Base-by-base conservation (phyloP, 495 filamentous ascomycete genomes). In the Penicillium steckii region DNA sequence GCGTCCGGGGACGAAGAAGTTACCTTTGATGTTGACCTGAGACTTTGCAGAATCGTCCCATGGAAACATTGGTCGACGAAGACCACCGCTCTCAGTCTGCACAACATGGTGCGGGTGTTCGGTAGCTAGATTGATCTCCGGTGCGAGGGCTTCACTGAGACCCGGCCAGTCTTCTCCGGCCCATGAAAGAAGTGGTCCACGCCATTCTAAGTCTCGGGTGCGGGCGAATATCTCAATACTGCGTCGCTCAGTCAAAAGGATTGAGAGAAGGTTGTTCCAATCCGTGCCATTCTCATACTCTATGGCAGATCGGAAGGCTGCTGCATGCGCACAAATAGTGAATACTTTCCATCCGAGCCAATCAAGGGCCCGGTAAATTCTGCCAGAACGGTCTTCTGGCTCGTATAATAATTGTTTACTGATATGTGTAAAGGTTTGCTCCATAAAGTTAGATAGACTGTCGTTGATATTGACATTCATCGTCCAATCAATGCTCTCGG, bases 141-240 rank as follows among this genome's bases (percentile, higher is more conserved):
- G 42, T 0, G n/a, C 4, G 4, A 66, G 32, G 6, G 30, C 44
- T 2, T 38, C 10, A 0, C 30, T 10, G 3, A 68, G 44, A 8
- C 35, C 24, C 0, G 38, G 51, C 10, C 64, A 32, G 10, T 23
- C 13, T 7, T 48, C 19, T 2, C 55, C 19, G 2, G 46, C 15
- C 43, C 67, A 45, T 12, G 41, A 22, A 10, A 59, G 19, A 12
- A 68, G 52, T 8, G 44, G 53, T 4, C 59, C 59, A 15, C 52
- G 53, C 69, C 70, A 75, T 21, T 68, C 65, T 1, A 75, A 45
- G 0, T 50, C 52, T 25, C 64, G 60, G 8, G 58, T 47, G 8
- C 61, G 58, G 4, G 64, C 67, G 49, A 69, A 73, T 1, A 66
- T 19, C 19, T 70, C 59, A 18, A 75, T 44, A 47, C 72, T 74